Base-by-base conservation (phyloP, 169 alveolate species). In the Cryptosporidium ryanae region DNA sequence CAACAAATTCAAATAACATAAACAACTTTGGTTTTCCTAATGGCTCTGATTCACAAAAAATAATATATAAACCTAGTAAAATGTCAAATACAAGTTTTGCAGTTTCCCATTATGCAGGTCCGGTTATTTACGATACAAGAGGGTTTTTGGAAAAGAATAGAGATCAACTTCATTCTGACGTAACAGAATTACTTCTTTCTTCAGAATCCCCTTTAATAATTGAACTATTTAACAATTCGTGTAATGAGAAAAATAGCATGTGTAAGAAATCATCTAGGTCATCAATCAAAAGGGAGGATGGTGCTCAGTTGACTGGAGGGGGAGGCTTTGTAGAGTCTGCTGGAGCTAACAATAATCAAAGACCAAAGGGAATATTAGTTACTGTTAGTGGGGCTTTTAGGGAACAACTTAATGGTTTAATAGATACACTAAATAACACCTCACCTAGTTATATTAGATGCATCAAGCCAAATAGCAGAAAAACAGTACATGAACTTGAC, bases 371-470 rank as follows among this genome's bases (percentile, higher is more conserved):
- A 46, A 76, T 76, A 27, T 21, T 76, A 25, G 46, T 61, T 2
- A 76, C 87, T 57, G 87, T 76, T 13, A 76, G 87, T 44, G 87
- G 87, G 38, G 87, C 87, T 13, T 76, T 95, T 82, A 90, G 94
- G 57, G 82, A 44, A 3, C 93, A 94, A 92, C 90, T 96, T 23
- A 89, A 91, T 25, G 89, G 93, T 8, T 82, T 96, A 32, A 82
- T 96, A 65, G 90, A 90, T 52, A 92, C 91, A 43, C 82, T 95
- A 55, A 91, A 91, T 7, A 90, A 82, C 31, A 91, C 96, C 3
- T 83, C 92, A 43, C 98, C 98, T 15, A 82, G 93, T 44, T 96
- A 94, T 89, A 93, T 96, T 18, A 90, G 97, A 63, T 96, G 99
- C 89, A 94, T 96, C 46, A 96, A 96, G 83, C 98, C 99, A 25